Evolutionary conservation across 208 protist species (phyloP), one percentile per base, ranked within the genome.

Genomic region (Histomonas meleagridis): DNA sequence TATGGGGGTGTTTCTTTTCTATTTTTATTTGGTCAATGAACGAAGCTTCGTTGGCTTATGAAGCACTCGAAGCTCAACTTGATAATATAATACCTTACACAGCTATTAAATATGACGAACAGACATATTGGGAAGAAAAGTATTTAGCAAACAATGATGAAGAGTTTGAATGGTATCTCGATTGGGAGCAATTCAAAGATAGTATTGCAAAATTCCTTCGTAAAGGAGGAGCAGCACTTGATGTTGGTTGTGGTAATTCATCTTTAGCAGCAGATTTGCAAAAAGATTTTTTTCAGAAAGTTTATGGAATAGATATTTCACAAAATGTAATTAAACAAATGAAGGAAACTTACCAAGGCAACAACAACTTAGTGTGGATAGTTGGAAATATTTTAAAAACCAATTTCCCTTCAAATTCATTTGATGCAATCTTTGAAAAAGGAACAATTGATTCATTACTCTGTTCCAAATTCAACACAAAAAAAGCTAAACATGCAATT

Each of bases 201-300:
- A 18, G 55, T 51, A 10, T 86, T 14, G 55, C 26, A 32, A 14
- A 86, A 35, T 14, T 40, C 26, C 26, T 86, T 32, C 51, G 55
- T 38, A 48, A 55, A 57, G 18, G 10, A 16, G 7, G 40, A 7
- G 7, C 7, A 18, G 21, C 76, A 21, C 46, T 86, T 9, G 46
- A 57, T 86, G 21, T 86, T 18, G 76, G 76, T 18, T 86, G 76
- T 48, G 76, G 76, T 57, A 86, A 86, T 86, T 86, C 76, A 10
- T 18, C 76, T 38, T 32, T 86, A 26, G 14, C 76, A 38, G 40
- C 40, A 2, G 46, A 86, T 32, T 12, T 86, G n/a, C 46, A 55
- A 0, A 55, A 55, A 32, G 76, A 51, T 10, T 40, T 40, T n/a
- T 43, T 48, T 55, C 16, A 28, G 38, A 32, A 55, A 55, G 46